Evolutionary conservation across 1,139 yeast genomes (phyloP).

Genomic region (Yamadazyma oceani): DNA sequence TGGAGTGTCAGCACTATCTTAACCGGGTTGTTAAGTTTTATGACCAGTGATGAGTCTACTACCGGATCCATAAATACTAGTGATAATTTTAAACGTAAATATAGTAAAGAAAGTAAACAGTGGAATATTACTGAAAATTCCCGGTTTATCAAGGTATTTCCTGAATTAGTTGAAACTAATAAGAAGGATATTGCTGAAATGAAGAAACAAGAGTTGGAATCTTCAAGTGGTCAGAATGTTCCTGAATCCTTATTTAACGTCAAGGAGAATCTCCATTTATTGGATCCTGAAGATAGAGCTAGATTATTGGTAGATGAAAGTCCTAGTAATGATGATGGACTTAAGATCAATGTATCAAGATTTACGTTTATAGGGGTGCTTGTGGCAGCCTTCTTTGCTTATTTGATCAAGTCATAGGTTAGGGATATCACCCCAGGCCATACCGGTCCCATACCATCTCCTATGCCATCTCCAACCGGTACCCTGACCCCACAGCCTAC

Average conservation of each 20-base stretch:
- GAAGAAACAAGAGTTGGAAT: slow-evolving; percentile 12
- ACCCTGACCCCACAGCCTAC: no score
- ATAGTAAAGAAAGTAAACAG: slow-evolving; percentile 53
- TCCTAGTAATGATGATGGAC: slow-evolving; percentile 7
- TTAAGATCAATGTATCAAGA: slow-evolving; percentile 8
- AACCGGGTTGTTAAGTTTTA: slow-evolving; percentile 81
- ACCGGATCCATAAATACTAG: slow-evolving; percentile 42
- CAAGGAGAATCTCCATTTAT: slow-evolving; percentile 24
- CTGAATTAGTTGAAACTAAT: slow-evolving; percentile 61
- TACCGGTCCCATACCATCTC: no score
- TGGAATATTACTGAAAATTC: slow-evolving; percentile 63
- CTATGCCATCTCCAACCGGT: no score
- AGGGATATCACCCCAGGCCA: no score
- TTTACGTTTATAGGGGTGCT: slow-evolving; percentile 29
- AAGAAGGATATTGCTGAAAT: slow-evolving; percentile 20
- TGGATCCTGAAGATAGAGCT: slow-evolving; percentile 50
- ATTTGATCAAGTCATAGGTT: slow-evolving; percentile 20
- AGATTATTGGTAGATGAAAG: slow-evolving; percentile 30
- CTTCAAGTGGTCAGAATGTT: slow-evolving; percentile 11
- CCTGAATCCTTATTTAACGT: slow-evolving; percentile 22
- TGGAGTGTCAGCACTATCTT: slow-evolving; percentile 90
- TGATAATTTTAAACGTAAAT: slow-evolving; percentile 35
- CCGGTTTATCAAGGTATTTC: slow-evolving; percentile 63
- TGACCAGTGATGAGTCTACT: slow-evolving; percentile 60
- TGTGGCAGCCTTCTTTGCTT: slow-evolving; percentile 29